Conservation (phyloP, 1,284 basidiomycete species). For the Heliocybe sulcata region DNA sequence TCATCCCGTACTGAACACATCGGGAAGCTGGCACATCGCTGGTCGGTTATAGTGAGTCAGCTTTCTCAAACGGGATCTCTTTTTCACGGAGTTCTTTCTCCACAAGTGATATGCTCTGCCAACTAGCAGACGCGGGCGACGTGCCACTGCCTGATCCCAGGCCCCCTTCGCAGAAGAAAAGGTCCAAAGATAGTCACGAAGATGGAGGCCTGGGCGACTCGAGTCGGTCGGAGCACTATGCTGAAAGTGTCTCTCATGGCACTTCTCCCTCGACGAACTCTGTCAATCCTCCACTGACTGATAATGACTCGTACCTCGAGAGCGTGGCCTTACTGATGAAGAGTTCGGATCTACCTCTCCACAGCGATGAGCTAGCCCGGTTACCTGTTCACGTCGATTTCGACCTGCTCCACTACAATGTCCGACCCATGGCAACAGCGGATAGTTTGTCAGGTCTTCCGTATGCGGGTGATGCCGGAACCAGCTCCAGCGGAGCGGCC, state of each 20-base stretch:
- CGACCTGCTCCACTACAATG: neutral
- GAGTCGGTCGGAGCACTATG: neutral
- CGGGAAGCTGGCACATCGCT: neutral
- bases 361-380: constrained; percentile 51
- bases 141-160: constrained; percentile 50
- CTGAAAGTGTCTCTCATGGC: constrained; percentile 4
- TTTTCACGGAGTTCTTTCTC: neutral
- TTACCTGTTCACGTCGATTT: constrained; percentile 38
- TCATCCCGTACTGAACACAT: neutral
- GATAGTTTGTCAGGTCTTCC: neutral
- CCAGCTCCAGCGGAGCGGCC: neutral
- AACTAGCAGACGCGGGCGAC: constrained; percentile 60
- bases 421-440: neutral
- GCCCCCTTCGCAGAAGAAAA: constrained; percentile 42
- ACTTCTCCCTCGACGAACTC: constrained; percentile 6
- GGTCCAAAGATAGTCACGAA: constrained; percentile 45
- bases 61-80: neutral
- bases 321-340: constrained; percentile 10
- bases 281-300: constrained; percentile 22
- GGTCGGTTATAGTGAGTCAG: constrained; percentile 2
- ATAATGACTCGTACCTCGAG: constrained; percentile 20
- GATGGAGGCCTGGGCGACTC: constrained; percentile 12
- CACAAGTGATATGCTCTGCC: constrained; percentile 57
- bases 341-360: constrained; percentile 37
- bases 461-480: neutral